phyloP scores from a whole-genome alignment of 202 grass and related monocot genomes.

The Carex arenaria region DNA sequence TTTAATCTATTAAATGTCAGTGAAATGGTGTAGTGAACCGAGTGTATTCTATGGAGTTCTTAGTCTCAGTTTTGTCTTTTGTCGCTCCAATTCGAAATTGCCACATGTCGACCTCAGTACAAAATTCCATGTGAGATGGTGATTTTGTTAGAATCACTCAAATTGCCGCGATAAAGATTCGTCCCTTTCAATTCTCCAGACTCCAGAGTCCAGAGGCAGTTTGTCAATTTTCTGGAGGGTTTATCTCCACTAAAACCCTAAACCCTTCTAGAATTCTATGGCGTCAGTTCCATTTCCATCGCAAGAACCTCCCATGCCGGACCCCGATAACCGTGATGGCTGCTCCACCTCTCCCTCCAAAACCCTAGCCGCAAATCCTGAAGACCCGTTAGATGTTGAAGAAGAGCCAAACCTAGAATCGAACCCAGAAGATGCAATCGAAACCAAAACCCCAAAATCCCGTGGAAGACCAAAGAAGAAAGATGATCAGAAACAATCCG shows the following conservation, averaged over 20 bases:
- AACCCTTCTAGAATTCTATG: conserved; percentile 4
- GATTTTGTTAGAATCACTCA: background rate
- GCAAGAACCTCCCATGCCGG: background rate
- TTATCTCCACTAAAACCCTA: background rate
- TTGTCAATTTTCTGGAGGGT: background rate
- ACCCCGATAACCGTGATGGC: background rate
- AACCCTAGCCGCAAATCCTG: background rate
- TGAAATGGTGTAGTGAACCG: background rate
- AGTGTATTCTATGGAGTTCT: background rate
- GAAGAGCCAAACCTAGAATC: background rate
- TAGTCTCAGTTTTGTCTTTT: background rate
- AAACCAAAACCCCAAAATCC: background rate
- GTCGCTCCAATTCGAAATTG: conserved; percentile 9
- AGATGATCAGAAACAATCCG: background rate
- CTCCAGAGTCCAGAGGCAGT: no score
- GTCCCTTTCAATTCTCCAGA: background rate
- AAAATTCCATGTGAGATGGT: background rate
- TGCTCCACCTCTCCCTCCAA: background rate
- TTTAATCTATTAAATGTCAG: background rate
- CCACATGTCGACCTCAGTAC: background rate
- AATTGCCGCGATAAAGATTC: background rate
- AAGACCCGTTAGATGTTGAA: conserved; percentile 4
- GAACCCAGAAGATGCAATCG: background rate
- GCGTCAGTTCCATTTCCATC: conserved; percentile 1
- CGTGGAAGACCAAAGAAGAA: background rate